phyloP scores from a whole-genome alignment of 2,329 filamentous ascomycete species.

The Beauveria scarabaeidicola region DNA sequence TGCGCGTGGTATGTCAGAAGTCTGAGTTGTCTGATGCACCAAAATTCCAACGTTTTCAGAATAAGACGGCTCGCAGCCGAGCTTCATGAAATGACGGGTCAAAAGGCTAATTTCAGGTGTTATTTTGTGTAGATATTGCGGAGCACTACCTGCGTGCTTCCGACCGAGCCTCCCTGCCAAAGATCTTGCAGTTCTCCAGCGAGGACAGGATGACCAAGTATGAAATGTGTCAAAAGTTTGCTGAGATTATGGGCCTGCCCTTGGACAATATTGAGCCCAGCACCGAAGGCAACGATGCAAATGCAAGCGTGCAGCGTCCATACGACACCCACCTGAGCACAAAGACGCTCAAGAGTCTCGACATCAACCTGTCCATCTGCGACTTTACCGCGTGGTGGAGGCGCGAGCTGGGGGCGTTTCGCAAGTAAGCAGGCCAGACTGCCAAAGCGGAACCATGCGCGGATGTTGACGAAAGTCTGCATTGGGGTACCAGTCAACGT shows the following conservation, averaged over 20 bases:
- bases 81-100: too few relatives aligned
- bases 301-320: conserved; percentile 64
- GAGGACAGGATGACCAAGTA: conserved; percentile 86
- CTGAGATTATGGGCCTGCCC: conserved; percentile 69
- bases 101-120: not conserved
- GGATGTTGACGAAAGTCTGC: not conserved
- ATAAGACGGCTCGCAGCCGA: too few relatives aligned
- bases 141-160: conserved; percentile 52
- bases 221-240: conserved; percentile 72
- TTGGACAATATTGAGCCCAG: conserved; percentile 61
- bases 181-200: conserved; percentile 74
- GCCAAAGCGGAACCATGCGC: not conserved
- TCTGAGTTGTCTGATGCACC: not conserved
- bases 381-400: conserved; percentile 80
- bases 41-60: not conserved
- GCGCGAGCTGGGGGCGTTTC: conserved; percentile 51
- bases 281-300: conserved; percentile 62
- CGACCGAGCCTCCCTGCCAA: conserved; percentile 49
- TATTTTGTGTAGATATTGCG: conserved; percentile 50
- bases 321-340: conserved; percentile 87
- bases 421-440: conserved; percentile 31
- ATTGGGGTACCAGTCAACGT: not conserved
- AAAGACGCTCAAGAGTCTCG: conserved; percentile 60
- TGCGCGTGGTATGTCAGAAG: not conserved
- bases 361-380: conserved; percentile 63